Base-by-base conservation (phyloP, 352 stramenopile species). In the Phytophthora palmivora region DNA sequence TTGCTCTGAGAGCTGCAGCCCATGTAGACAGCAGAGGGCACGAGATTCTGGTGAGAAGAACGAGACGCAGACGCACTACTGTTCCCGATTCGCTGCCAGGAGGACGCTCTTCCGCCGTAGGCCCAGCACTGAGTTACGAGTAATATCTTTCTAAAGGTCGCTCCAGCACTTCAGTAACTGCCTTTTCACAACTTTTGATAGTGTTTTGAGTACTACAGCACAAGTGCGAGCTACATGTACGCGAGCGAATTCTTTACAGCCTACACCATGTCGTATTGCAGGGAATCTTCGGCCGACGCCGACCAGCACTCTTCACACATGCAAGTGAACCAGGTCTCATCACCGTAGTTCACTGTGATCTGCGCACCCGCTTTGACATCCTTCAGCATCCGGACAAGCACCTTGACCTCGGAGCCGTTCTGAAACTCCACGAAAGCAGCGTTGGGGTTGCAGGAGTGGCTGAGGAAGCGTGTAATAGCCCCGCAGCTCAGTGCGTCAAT, bases 381-480 rank as follows among this genome's bases (percentile, higher is more conserved):
- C 38, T 45, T 33, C 3, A 47, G n/a, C 41, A 47, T 47, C 41
- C 16, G 15, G 2, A 34, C 21, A 4, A 34, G 15, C 0, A 47
- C 41, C 12, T 47, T 47, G 3, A 47, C 41, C 6, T 16, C 33
- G 3, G 6, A 18, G 1, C 41, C 6, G 21, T 47, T 33, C 4
- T 47, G 41, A 6, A 47, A 2, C 14, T 47, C 41, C 2, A 32
- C 41, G 6, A 47, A 47, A 9, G 15, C 41, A 32, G 21, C 41
- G 12, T 47, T 47, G 2, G 41, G 41, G 12, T 47, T 22, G 18
- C 22, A 47, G 26, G 26, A 32, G 26, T 47, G 41, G 19, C 51
- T 51, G 12, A 59, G 37, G 6, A 47, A 61, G 2, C 36, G 45
- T 7, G 45, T 49, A 1, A 16, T 57, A 2, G 4, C 50, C 1